These are phyloP conservation scores for Zelopaecilomyces penicillatus DNA, from an alignment of 2,329 filamentous ascomycete species.

Conservation along the genomic window DNA sequence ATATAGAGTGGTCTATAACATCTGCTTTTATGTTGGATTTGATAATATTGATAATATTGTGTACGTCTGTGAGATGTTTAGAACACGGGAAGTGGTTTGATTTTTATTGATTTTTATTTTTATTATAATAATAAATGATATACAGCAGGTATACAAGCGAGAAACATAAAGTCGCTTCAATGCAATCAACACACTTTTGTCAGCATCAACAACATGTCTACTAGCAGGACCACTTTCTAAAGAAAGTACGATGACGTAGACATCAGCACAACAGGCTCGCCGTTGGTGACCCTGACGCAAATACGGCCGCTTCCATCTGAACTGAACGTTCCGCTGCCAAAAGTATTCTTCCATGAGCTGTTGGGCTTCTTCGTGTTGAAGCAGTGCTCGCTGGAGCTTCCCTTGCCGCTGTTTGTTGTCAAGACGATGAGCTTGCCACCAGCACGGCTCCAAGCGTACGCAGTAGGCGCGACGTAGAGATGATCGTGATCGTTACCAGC, in stretches of 20 bases:
- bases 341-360: constrained; percentile 31
- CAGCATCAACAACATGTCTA: too few species aligned
- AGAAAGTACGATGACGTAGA: not conserved
- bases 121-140: too few species aligned
- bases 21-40: too few species aligned
- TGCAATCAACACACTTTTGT: too few species aligned
- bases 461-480: constrained; percentile 31
- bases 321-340: constrained; percentile 27
- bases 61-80: too few species aligned
- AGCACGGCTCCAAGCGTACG: constrained; percentile 38
- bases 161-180: too few species aligned
- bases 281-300: constrained; percentile 32
- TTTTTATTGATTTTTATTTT: too few species aligned
- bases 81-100: too few species aligned
- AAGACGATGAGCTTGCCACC: constrained; percentile 35
- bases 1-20: too few species aligned
- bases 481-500: constrained; percentile 35
- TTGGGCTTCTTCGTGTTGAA: constrained; percentile 31
- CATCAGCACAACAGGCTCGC: constrained; percentile 33
- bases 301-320: constrained; percentile 32
- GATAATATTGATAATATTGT: too few species aligned
- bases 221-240: too few species aligned
- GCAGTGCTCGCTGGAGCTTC: constrained; percentile 30
- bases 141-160: too few species aligned
- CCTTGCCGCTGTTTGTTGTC: constrained; percentile 34